Conservation (phyloP, 345 rosid genomes). For the Aegle marmelos region DNA sequence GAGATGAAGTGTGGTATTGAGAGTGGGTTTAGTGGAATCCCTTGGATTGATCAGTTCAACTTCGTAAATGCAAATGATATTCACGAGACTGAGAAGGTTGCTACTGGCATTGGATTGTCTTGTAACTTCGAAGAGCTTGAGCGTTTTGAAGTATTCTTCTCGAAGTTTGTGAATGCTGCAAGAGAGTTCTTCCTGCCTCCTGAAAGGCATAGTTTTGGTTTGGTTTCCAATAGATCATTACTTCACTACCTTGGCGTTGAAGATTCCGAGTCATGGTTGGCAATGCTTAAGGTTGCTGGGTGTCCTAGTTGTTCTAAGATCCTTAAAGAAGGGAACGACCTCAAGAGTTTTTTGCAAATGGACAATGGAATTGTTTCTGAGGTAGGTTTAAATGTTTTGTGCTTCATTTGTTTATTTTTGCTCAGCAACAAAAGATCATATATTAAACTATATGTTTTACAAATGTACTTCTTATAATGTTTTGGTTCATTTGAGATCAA, state of each 20-base stretch:
- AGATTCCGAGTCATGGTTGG: conserved; percentile 62
- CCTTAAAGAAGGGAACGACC: conserved; percentile 53
- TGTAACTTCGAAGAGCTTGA: conserved; percentile 67
- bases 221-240: conserved; percentile 59
- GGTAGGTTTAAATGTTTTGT: conserved; percentile 36
- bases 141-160: conserved; percentile 64
- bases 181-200: conserved; percentile 70
- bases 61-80: conserved; percentile 38
- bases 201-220: conserved; percentile 71
- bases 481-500: not conserved
- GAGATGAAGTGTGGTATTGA: conserved; percentile 51
- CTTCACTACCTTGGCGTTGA: conserved; percentile 48
- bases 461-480: not conserved
- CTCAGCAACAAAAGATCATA: not conserved
- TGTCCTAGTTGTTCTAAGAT: conserved; percentile 72
- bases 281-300: conserved; percentile 56
- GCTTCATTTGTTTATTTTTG: not conserved
- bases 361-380: conserved; percentile 54
- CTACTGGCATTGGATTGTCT: conserved; percentile 28
- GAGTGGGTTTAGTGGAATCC: conserved; percentile 50
- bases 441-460: too few species aligned
- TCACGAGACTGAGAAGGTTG: conserved; percentile 29
- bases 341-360: conserved; percentile 43
- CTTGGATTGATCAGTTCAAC: conserved; percentile 59
- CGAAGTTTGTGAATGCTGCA: conserved; percentile 44